These are phyloP conservation scores for Malassezia sympodialis DNA, from an alignment of 1,284 basidiomycete species.

Conservation along the genomic window DNA sequence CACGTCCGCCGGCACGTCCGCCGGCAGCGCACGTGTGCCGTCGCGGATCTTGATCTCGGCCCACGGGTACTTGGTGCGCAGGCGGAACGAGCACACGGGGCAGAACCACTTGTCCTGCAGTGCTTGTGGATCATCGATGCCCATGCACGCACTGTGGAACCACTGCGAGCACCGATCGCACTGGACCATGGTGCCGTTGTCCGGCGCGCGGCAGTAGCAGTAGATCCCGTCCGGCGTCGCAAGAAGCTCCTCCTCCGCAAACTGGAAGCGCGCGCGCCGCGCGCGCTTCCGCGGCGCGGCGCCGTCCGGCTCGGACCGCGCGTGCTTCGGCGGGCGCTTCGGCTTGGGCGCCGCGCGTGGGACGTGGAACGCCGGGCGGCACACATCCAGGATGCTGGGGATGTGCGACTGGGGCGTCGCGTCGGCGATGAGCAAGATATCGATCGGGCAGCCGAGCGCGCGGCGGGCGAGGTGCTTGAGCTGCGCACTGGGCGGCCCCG, in stretches of 20 bases:
- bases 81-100: slow-evolving; percentile 46
- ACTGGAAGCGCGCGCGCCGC: slow-evolving; percentile 44
- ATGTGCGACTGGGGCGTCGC: slow-evolving; percentile 9
- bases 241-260: slow-evolving; percentile 36
- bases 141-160: slow-evolving; percentile 45
- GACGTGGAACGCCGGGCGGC: slow-evolving; percentile 3
- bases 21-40: slow-evolving; percentile 15
- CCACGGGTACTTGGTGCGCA: slow-evolving; percentile 38
- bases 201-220: slow-evolving; percentile 41
- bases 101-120: slow-evolving; percentile 40
- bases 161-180: slow-evolving; percentile 46
- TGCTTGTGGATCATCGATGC: slow-evolving; percentile 29
- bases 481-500: neutral
- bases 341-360: neutral
- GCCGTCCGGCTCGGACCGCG: slow-evolving; percentile 15
- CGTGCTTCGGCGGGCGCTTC: neutral
- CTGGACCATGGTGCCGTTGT: slow-evolving; percentile 41
- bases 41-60: slow-evolving; percentile 44
- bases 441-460: slow-evolving; percentile 28
- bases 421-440: slow-evolving; percentile 27
- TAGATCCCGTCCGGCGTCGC: slow-evolving; percentile 23
- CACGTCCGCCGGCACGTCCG: slow-evolving; percentile 25
- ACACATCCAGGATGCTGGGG: slow-evolving; percentile 12
- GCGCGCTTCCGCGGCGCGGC: slow-evolving; percentile 25
- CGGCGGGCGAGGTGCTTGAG: slow-evolving; percentile 26